phyloP scores from a whole-genome alignment of 495 filamentous ascomycete species.

The Talaromyces proteolyticus region DNA sequence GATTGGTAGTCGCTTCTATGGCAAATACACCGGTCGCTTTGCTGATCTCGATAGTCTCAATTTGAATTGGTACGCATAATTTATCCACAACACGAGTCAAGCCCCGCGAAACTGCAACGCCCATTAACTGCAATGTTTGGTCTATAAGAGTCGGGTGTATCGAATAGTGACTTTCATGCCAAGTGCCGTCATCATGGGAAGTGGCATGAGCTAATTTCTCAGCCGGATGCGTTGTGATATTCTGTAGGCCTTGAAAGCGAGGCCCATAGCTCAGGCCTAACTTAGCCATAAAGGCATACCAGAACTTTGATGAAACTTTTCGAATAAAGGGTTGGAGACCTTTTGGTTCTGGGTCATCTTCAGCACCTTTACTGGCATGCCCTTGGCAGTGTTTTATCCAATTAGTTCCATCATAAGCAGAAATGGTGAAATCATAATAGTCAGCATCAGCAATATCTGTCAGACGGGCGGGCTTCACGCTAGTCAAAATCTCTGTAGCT shows the following conservation, averaged over 20 bases:
- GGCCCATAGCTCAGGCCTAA: constrained; percentile 36
- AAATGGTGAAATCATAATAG: constrained; percentile 43
- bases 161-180: neutral
- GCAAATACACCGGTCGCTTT: constrained; percentile 5
- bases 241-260: constrained; percentile 15
- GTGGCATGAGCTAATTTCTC: neutral
- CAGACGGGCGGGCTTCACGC: constrained; percentile 22
- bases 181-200: neutral
- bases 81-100: constrained; percentile 16
- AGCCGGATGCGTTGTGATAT: neutral
- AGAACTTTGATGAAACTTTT: constrained; percentile 8
- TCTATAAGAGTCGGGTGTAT: constrained; percentile 33
- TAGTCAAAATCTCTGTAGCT: constrained; percentile 27
- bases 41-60: constrained; percentile 20
- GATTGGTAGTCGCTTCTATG: neutral
- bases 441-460: constrained; percentile 27
- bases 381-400: constrained; percentile 41
- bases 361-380: constrained; percentile 12
- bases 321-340: neutral
- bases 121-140: constrained; percentile 28
- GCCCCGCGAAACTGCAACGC: constrained; percentile 23
- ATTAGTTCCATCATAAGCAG: constrained; percentile 25
- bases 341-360: neutral
- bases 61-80: constrained; percentile 18
- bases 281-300: constrained; percentile 27